Evolutionary conservation across 2,329 filamentous ascomycete species (phyloP).

Genomic region (Aspergillus neotritici): DNA sequence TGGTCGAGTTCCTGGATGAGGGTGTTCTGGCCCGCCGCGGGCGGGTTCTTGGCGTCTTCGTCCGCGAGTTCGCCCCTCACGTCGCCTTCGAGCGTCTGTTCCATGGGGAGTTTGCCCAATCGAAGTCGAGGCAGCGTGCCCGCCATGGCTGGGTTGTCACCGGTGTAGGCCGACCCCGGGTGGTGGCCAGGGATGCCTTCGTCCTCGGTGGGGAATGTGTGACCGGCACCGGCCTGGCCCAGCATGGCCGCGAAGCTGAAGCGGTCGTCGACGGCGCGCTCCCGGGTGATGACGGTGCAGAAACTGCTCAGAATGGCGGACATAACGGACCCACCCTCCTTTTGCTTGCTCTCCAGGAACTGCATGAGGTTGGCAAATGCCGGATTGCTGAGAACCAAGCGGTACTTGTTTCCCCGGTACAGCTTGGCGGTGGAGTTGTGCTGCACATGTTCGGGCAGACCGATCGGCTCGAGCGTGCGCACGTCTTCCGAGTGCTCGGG

Average conservation of each 20-base stretch:
- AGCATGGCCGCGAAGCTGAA: conserved; percentile 57
- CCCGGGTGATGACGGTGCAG: conserved; percentile 55
- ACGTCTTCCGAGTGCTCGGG: conserved; percentile 75
- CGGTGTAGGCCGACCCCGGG: conserved; percentile 57
- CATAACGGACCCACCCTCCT: conserved; percentile 72
- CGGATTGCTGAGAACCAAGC: conserved; percentile 80
- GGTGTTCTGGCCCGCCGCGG: conserved; percentile 62
- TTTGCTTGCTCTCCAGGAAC: conserved; percentile 80
- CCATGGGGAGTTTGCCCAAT: conserved; percentile 78
- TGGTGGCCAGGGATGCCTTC: conserved; percentile 65
- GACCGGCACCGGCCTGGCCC: conserved; percentile 48
- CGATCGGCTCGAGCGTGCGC: conserved; percentile 66
- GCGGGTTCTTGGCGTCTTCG: conserved; percentile 72
- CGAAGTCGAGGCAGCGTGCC: conserved; percentile 59
- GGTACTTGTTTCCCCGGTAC: conserved; percentile 82
- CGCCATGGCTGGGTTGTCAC: conserved; percentile 52
- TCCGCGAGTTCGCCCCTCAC: conserved; percentile 82
- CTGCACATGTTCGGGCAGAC: conserved; percentile 68
- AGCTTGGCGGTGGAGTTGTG: conserved; percentile 73
- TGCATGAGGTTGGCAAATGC: conserved; percentile 78
- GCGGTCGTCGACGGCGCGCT: conserved; percentile 54
- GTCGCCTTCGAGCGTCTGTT: conserved; percentile 74
- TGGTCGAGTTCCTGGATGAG: conserved; percentile 84
- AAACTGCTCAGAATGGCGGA: conserved; percentile 63
- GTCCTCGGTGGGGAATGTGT: conserved; percentile 59